Evolutionary conservation across 345 rosid species (phyloP).

Genomic region (Jatropha curcas): DNA sequence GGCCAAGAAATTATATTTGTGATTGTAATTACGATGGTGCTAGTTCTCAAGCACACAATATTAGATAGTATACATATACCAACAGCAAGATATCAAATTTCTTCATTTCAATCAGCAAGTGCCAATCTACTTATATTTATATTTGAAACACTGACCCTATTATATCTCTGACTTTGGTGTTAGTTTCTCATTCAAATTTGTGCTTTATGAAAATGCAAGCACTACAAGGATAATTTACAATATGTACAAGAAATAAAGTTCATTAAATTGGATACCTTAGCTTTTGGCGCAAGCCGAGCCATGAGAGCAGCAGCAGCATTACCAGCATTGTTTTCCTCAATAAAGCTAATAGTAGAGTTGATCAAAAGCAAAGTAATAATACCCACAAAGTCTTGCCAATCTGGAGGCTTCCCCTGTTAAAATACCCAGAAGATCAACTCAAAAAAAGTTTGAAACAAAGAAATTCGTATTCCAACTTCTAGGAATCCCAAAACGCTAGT

Average conservation of each 20-base stretch:
- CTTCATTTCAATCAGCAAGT: background rate
- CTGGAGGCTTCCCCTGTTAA: slow-evolving; percentile 89
- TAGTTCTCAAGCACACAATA: too few species aligned
- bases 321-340: slow-evolving; percentile 97
- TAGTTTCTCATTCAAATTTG: background rate
- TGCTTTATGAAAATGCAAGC: background rate
- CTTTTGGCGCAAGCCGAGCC: slow-evolving; percentile 97
- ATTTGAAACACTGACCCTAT: background rate
- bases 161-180: background rate
- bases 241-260: background rate
- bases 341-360: slow-evolving; percentile 96
- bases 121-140: slow-evolving; percentile 4
- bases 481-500: background rate
- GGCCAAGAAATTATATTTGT: too few species aligned
- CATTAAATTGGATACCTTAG: slow-evolving; percentile 57
- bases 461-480: background rate
- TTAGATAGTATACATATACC: too few species aligned
- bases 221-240: background rate
- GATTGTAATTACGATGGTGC: too few species aligned
- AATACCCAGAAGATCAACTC: background rate
- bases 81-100: too few species aligned
- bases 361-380: slow-evolving; percentile 83
- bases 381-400: slow-evolving; percentile 98
- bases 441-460: background rate
- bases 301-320: slow-evolving; percentile 98